phyloP scores from a whole-genome alignment of 139 green algal species.

The Chlamydomonas sp. region DNA sequence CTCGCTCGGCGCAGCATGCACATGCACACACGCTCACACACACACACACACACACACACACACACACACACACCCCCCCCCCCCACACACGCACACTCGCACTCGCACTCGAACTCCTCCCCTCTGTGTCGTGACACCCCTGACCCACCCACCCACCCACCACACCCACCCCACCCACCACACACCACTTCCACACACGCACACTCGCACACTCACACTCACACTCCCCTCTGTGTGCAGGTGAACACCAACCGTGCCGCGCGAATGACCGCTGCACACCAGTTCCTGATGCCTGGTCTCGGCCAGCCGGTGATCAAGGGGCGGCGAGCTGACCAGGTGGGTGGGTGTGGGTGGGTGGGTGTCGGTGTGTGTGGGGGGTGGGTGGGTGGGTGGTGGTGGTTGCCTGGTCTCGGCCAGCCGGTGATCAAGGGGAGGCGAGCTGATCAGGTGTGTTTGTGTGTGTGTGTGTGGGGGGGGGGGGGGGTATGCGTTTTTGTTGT shows the following conservation, averaged over 20 bases:
- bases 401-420: slow-evolving; percentile 7
- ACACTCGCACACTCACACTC: background rate
- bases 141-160: background rate
- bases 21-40: too few species aligned
- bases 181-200: background rate
- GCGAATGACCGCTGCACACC: slow-evolving; percentile 20
- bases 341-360: too few species aligned
- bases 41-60: too few species aligned
- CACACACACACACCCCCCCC: background rate
- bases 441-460: too few species aligned
- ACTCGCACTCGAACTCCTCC: background rate
- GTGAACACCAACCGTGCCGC: slow-evolving; percentile 16
- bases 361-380: too few species aligned
- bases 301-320: slow-evolving; percentile 10
- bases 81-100: background rate
- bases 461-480: too few species aligned
- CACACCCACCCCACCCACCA: background rate
- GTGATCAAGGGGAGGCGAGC: too few species aligned
- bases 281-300: slow-evolving; percentile 25
- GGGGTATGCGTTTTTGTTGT: too few species aligned
- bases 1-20: too few species aligned
- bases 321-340: too few species aligned
- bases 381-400: too few species aligned
- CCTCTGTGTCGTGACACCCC: background rate
- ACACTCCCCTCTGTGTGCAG: slow-evolving; percentile 14